These are phyloP conservation scores for Trichophyton benhamiae DNA, from an alignment of 2,329 filamentous ascomycete species.

Conservation along the genomic window DNA sequence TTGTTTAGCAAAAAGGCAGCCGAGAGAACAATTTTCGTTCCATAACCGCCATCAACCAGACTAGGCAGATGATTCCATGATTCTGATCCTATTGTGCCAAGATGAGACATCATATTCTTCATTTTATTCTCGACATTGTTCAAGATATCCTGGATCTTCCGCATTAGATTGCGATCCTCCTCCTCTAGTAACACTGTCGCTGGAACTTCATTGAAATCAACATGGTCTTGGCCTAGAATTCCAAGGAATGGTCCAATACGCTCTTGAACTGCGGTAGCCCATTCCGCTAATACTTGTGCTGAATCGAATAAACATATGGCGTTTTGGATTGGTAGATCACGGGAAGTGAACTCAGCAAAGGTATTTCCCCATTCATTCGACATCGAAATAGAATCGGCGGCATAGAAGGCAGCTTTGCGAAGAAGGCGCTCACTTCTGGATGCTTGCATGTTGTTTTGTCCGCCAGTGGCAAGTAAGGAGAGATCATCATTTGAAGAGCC, in stretches of 20 bases:
- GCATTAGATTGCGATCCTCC: constrained; percentile 74
- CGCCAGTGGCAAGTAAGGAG: constrained; percentile 21
- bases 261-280: constrained; percentile 86
- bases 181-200: constrained; percentile 84
- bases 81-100: constrained; percentile 16
- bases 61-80: constrained; percentile 44
- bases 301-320: constrained; percentile 91
- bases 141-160: constrained; percentile 71
- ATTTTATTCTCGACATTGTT: constrained; percentile 68
- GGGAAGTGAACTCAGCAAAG: constrained; percentile 69
- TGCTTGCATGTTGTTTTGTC: constrained; percentile 28
- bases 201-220: constrained; percentile 68
- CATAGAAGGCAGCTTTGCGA: constrained; percentile 89
- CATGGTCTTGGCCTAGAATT: constrained; percentile 68
- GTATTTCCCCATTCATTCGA: constrained; percentile 75
- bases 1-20: constrained; percentile 81
- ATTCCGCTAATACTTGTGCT: constrained; percentile 84
- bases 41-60: constrained; percentile 59
- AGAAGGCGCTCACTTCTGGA: constrained; percentile 75
- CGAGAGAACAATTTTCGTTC: constrained; percentile 69
- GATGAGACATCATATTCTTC: constrained; percentile 42
- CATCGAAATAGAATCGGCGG: constrained; percentile 80
- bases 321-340: constrained; percentile 78
- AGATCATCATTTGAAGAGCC: constrained; percentile 27
- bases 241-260: constrained; percentile 83